A percentile compares a stretch with the other conserved stretches of the same genome.
Evolutionary conservation across 108 stramenopile genomes (phyloP).

Genomic region (Skeletonema marinoi): DNA sequence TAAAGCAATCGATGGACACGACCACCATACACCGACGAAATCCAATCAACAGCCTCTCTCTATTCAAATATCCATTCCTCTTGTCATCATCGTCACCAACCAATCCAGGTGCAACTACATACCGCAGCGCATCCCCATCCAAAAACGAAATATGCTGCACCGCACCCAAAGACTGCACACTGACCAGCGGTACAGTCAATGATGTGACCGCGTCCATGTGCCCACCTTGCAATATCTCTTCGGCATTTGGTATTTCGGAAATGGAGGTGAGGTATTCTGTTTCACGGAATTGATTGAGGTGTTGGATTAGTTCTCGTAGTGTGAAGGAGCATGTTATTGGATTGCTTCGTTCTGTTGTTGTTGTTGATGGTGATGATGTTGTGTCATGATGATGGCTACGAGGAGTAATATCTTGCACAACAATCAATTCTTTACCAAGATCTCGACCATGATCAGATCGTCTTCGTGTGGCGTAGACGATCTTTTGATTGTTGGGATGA

Average conservation of each 20-base stretch:
- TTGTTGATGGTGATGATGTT: background rate
- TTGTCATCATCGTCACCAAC: background rate
- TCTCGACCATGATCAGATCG: slow-evolving; percentile 16
- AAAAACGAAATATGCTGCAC: slow-evolving; percentile 39
- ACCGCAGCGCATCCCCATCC: slow-evolving; percentile 27
- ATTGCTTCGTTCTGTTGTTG: background rate
- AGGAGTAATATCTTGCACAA: slow-evolving; percentile 31
- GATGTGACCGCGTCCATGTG: slow-evolving; percentile 3
- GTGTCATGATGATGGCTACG: background rate
- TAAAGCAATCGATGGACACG: slow-evolving; percentile 5
- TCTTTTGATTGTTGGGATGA: slow-evolving; percentile 26
- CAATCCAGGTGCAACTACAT: background rate
- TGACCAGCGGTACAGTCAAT: background rate
- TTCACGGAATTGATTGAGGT: slow-evolving; percentile 14
- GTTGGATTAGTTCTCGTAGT: slow-evolving; percentile 16
- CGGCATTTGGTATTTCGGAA: background rate
- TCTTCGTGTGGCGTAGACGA: slow-evolving; percentile 36
- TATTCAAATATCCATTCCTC: background rate
- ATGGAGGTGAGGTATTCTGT: background rate
- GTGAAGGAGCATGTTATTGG: slow-evolving; percentile 13
- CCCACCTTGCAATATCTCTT: slow-evolving; percentile 7
- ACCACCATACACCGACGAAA: slow-evolving; percentile 37
- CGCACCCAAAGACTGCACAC: slow-evolving; percentile 19
- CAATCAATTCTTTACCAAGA: slow-evolving; percentile 19
- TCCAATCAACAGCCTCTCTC: slow-evolving; percentile 36